Evolutionary conservation across 2,329 filamentous ascomycete species (phyloP).

Genomic region (Geosmithia flava): DNA sequence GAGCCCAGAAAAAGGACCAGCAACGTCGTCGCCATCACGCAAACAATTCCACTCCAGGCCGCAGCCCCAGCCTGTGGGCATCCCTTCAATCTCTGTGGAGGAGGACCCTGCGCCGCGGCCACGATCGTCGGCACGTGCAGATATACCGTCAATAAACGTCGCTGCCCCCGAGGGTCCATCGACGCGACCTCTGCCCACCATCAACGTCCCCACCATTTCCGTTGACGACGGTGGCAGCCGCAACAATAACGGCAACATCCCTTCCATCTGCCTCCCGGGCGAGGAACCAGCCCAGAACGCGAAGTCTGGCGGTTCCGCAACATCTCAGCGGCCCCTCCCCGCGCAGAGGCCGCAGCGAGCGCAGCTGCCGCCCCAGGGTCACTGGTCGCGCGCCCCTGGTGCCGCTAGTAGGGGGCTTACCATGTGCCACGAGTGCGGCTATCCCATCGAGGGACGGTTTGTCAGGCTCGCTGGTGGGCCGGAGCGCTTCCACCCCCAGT

Average conservation of each 20-base stretch:
- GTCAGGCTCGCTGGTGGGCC: conserved; percentile 64
- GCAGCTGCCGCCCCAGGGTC: conserved; percentile 29
- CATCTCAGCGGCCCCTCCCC: conserved; percentile 4
- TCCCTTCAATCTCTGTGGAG: conserved; percentile 44
- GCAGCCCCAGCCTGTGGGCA: conserved; percentile 22
- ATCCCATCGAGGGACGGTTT: conserved; percentile 81
- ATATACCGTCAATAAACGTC: conserved; percentile 23
- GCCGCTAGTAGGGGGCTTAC: conserved; percentile 42
- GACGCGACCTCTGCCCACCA: conserved; percentile 16
- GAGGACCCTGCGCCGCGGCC: conserved; percentile 25
- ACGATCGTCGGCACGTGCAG: conserved; percentile 13
- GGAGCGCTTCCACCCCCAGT: conserved; percentile 81
- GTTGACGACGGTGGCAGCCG: conserved; percentile 18
- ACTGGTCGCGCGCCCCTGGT: conserved; percentile 46
- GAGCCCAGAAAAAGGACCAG: conserved; percentile 26
- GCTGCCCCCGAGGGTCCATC: conserved; percentile 11
- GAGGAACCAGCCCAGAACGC: conserved; percentile 10
- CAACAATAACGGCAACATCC: conserved; percentile 28
- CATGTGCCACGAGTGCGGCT: conserved; percentile 70
- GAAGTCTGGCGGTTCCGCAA: conserved; percentile 14
- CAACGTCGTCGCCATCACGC: not conserved
- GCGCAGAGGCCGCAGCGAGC: conserved; percentile 27
- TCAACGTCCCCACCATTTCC: conserved; percentile 39
- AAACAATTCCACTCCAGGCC: conserved; percentile 9
- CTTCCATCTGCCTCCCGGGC: conserved; percentile 34